phyloP scores from a whole-genome alignment of 768 basidiomycete genomes.

The Pleurotus djamor region DNA sequence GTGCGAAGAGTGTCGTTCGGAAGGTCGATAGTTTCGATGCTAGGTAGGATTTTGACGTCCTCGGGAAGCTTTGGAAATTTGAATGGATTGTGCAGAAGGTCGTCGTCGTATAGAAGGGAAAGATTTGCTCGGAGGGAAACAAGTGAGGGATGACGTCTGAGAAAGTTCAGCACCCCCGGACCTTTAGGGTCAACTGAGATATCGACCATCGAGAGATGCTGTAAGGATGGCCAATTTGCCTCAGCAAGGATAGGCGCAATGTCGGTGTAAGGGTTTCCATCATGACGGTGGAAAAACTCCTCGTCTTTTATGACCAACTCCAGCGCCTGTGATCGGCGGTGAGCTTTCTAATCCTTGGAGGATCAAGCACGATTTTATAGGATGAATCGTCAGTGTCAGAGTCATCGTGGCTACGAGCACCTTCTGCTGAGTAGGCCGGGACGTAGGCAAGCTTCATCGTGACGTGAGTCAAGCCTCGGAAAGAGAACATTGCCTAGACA shows the following conservation, averaged over 20 bases:
- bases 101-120: not conserved
- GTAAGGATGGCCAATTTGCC: not conserved
- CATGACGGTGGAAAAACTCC: too few relatives aligned
- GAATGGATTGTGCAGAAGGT: not conserved
- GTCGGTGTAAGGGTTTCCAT: not conserved
- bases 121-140: not conserved
- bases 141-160: not conserved
- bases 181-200: not conserved
- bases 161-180: not conserved
- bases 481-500: too few relatives aligned
- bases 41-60: not conserved
- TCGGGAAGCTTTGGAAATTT: not conserved
- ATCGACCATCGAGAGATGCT: not conserved
- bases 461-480: too few relatives aligned
- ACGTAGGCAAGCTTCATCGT: too few relatives aligned
- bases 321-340: not conserved
- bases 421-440: not conserved
- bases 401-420: not conserved
- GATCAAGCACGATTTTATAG: not conserved
- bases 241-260: not conserved
- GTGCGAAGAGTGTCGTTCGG: not conserved
- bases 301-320: not conserved
- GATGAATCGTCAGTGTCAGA: not conserved
- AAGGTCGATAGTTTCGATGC: not conserved
- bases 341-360: not conserved